Percentiles rank a stretch among this genome's conserved stretches.
These are phyloP conservation scores for Hypoxylon fuscum DNA, from an alignment of 495 filamentous ascomycete genomes.

Conservation along the genomic window DNA sequence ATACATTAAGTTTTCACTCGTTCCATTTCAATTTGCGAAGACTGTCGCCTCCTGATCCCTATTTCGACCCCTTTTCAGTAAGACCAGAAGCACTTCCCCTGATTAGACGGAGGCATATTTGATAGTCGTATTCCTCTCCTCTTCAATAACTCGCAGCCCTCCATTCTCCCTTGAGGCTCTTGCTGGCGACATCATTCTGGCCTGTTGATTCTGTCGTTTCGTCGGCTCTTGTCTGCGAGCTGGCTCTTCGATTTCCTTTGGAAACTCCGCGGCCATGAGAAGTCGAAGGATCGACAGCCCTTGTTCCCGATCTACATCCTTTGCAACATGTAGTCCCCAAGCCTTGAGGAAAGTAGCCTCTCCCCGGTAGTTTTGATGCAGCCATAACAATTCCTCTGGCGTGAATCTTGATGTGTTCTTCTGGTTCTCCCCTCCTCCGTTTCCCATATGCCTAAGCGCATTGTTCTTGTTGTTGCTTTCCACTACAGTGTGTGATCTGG, in stretches of 20 bases:
- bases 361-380: slow-evolving; percentile 54
- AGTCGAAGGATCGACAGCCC: slow-evolving; percentile 49
- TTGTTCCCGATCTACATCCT: slow-evolving; percentile 42
- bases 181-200: background rate
- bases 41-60: too few species aligned
- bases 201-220: background rate
- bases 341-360: slow-evolving; percentile 51
- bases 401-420: slow-evolving; percentile 14
- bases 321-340: slow-evolving; percentile 52
- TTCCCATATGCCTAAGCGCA: background rate
- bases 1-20: too few species aligned
- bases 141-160: slow-evolving; percentile 6
- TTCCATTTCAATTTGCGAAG: too few species aligned
- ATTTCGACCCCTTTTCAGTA: too few species aligned
- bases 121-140: background rate
- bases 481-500: background rate
- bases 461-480: background rate
- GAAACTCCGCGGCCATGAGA: slow-evolving; percentile 46
- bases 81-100: too few species aligned
- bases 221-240: background rate
- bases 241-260: slow-evolving; percentile 6
- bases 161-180: slow-evolving; percentile 1
- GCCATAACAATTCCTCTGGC: slow-evolving; percentile 48
- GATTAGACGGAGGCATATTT: too few species aligned
- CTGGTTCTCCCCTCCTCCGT: background rate